Base-by-base conservation (phyloP, 129 eudicot species). In the Mikania micrantha region DNA sequence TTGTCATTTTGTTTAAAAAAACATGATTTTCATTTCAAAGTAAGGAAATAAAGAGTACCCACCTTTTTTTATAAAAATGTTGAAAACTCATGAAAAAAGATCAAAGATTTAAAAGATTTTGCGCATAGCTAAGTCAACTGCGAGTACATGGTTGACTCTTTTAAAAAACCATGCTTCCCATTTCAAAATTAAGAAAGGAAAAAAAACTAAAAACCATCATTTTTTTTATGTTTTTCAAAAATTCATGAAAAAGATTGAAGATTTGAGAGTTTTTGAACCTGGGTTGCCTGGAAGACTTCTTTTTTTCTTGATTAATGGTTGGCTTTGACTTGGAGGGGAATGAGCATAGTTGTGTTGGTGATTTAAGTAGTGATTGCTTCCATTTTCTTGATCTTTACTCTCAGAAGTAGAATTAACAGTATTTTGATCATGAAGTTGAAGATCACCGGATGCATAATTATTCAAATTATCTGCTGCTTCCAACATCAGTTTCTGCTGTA, bases 211-310 rank as follows among this genome's bases (percentile, higher is more conserved):
- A 53, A 69, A 54, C 53, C 73, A 4, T 5, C 4, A 12, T 28
- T n/a, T 38, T 24, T 42, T 61, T 17, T 39, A 31, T n/a, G 28
- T 59, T 17, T 9, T 4, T 3, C 15, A 38, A 24, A 63, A 49
- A 63, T 16, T 27, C 21, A 60, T 20, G 22, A 27, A 57, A 20
- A 27, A 22, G 48, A 49, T 50, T 40, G 31, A 71, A 40, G 68
- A 28, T 72, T 13, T 32, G 49, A 24, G 57, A 74, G 60, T 66
- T 56, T 41, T 57, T 29, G 58, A 34, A 85, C 93, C 93, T 83
- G 93, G 93, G 67, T 86, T 79, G 71, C 93, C 93, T 49, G 93
- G 93, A 67, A 83, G 88, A 59, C 61, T 86, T 78, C 93, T 80
- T 65, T 80, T 86, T 70, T 57, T 86, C 86, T 86, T 86, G 66